phyloP scores from a whole-genome alignment of 371 early-diverging fungal species.

The Vittaforma corneae region DNA sequence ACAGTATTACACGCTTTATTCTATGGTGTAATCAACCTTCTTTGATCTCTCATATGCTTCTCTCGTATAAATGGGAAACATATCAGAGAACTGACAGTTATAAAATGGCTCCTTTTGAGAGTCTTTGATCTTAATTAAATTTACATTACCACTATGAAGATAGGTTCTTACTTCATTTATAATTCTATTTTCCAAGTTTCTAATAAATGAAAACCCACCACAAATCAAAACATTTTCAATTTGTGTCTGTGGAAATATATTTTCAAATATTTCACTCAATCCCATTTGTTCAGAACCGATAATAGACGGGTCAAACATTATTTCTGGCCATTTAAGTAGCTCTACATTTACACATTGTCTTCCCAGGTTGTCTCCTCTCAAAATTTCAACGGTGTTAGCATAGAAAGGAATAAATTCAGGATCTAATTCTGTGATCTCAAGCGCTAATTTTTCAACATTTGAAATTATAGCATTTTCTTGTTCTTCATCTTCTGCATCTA shows the following conservation, averaged over 20 bases:
- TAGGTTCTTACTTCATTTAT: constrained; percentile 42
- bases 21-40: too few species aligned
- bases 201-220: constrained; percentile 58
- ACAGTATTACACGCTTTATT: too few species aligned
- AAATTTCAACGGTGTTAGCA: constrained; percentile 43
- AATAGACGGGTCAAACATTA: constrained; percentile 56
- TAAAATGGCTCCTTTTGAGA: constrained; percentile 49
- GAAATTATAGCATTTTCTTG: constrained; percentile 28
- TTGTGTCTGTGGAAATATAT: constrained; percentile 17
- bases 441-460: constrained; percentile 33
- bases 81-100: not conserved
- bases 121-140: constrained; percentile 33
- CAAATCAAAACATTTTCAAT: constrained; percentile 52
- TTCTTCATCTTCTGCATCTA: constrained; percentile 50
- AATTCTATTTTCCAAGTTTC: constrained; percentile 51
- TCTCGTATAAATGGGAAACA: not conserved
- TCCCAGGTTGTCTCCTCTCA: constrained; percentile 38
- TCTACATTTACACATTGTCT: constrained; percentile 53
- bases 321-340: constrained; percentile 48
- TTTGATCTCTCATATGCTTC: constrained; percentile 8
- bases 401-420: constrained; percentile 46
- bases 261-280: constrained; percentile 52
- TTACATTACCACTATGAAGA: constrained; percentile 15
- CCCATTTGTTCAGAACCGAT: constrained; percentile 54
- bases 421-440: constrained; percentile 48